A percentile compares a stretch with the other conserved stretches of the same genome.
phyloP scores from a whole-genome alignment of 2,329 filamentous ascomycete species.

The Apiospora marii region DNA sequence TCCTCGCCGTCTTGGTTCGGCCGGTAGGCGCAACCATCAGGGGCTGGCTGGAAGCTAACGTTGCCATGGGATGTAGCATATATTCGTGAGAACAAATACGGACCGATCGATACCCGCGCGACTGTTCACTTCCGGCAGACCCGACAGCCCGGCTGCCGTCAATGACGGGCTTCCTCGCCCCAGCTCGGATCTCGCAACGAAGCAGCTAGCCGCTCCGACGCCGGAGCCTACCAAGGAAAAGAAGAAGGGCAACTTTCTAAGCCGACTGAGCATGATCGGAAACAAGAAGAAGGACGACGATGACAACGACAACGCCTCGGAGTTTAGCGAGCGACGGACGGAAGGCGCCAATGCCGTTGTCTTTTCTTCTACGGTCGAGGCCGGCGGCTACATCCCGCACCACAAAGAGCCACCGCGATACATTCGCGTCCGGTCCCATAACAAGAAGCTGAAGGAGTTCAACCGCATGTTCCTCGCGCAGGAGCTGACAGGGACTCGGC shows the following conservation, averaged over 20 bases:
- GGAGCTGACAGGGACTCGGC: slow-evolving; percentile 71
- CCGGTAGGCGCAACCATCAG: slow-evolving; percentile 3
- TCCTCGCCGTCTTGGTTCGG: slow-evolving; percentile 24
- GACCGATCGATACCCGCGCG: slow-evolving; percentile 49
- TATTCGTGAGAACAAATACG: slow-evolving; percentile 47
- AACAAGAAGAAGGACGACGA: slow-evolving; percentile 76
- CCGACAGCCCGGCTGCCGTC: slow-evolving; percentile 55
- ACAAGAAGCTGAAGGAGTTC: slow-evolving; percentile 85
- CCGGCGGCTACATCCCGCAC: slow-evolving; percentile 80
- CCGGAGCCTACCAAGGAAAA: slow-evolving; percentile 64
- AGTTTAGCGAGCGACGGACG: slow-evolving; percentile 70
- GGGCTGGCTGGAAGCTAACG: slow-evolving; percentile 23
- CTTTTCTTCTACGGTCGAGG: slow-evolving; percentile 78
- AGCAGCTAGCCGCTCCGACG: slow-evolving; percentile 37
- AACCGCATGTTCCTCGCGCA: slow-evolving; percentile 91
- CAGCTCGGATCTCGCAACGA: slow-evolving; percentile 49
- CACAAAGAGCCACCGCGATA: slow-evolving; percentile 91
- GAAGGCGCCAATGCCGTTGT: slow-evolving; percentile 86
- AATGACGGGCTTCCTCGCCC: slow-evolving; percentile 50
- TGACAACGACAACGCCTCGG: slow-evolving; percentile 69
- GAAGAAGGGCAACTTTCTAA: slow-evolving; percentile 90
- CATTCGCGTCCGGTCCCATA: slow-evolving; percentile 81
- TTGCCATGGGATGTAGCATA: slow-evolving; percentile 50
- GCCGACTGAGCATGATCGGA: slow-evolving; percentile 78
- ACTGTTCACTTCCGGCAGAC: slow-evolving; percentile 58